phyloP scores from a whole-genome alignment of 2,329 filamentous ascomycete species.

The Fusarium bactridioides region DNA sequence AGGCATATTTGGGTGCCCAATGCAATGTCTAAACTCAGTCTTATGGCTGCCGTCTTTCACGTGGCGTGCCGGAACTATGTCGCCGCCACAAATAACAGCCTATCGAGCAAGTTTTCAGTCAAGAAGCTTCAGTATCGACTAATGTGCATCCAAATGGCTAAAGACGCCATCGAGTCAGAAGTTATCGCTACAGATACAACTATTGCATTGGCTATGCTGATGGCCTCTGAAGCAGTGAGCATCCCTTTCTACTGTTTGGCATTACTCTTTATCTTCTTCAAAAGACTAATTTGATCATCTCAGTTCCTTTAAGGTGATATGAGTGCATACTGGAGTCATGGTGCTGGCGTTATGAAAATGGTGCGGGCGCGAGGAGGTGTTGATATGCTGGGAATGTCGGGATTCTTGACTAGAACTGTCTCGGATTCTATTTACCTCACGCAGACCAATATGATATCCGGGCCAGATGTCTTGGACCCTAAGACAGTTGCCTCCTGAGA shows the following conservation, averaged over 20 bases:
- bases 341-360: slow-evolving; percentile 13
- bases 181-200: slow-evolving; percentile 1
- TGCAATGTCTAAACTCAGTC: slow-evolving; percentile 13
- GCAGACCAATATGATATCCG: background rate
- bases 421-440: slow-evolving; percentile 5
- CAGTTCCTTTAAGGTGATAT: slow-evolving; percentile 15
- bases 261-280: accelerated
- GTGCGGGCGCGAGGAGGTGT: slow-evolving; percentile 2
- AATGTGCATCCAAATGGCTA: slow-evolving; percentile 3
- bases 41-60: slow-evolving; percentile 27
- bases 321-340: background rate
- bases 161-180: slow-evolving; percentile 1
- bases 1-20: slow-evolving; percentile 20
- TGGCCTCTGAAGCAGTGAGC: slow-evolving; percentile 18
- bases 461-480: background rate
- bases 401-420: slow-evolving; percentile 6
- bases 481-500: background rate
- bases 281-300: background rate
- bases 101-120: background rate
- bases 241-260: background rate
- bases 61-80: slow-evolving; percentile 32
- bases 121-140: slow-evolving; percentile 9
- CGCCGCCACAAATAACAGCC: slow-evolving; percentile 1
- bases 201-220: slow-evolving; percentile 4
- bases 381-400: slow-evolving; percentile 13